Percentiles rank a stretch among this genome's conserved stretches.
These are phyloP conservation scores for Takashimella tepidaria DNA, from an alignment of 1,284 basidiomycete species.

Conservation along the genomic window DNA sequence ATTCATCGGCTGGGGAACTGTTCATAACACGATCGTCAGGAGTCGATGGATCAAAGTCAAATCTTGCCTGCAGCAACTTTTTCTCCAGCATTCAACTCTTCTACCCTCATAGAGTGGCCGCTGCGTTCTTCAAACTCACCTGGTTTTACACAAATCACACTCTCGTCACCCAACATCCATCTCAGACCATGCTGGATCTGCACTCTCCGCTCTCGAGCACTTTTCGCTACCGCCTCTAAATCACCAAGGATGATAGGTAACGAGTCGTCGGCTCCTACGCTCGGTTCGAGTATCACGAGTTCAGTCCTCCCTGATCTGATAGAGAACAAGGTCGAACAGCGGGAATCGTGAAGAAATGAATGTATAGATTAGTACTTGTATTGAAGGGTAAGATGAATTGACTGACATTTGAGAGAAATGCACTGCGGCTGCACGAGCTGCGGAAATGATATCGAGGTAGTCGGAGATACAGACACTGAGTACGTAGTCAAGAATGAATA, in stretches of 20 bases:
- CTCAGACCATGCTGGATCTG: constrained; percentile 21
- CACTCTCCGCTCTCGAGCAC: constrained; percentile 22
- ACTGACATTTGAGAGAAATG: constrained; percentile 17
- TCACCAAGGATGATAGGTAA: constrained; percentile 28
- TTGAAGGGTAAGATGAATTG: too few species aligned
- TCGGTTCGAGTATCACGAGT: constrained; percentile 36
- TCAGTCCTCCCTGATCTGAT: constrained; percentile 5
- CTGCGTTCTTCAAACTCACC: too few species aligned
- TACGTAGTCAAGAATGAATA: constrained; percentile 1
- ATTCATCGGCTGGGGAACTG: too few species aligned
- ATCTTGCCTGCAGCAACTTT: too few species aligned
- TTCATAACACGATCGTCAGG: too few species aligned
- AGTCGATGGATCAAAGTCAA: too few species aligned
- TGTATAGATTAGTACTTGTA: too few species aligned
- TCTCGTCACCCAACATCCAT: constrained; percentile 23
- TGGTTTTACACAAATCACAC: background rate
- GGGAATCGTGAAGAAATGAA: too few species aligned
- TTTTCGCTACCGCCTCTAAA: constrained; percentile 10
- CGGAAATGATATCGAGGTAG: constrained; percentile 33
- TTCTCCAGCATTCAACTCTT: too few species aligned
- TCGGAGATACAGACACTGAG: constrained; percentile 27
- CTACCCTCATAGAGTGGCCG: too few species aligned
- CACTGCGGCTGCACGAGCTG: constrained; percentile 17
- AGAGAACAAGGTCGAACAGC: background rate
- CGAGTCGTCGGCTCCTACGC: constrained; percentile 11